Evolutionary conservation across 345 rosid genomes (phyloP), one percentile per base, ranked within the genome.

Genomic region (Dovyalis caffra): DNA sequence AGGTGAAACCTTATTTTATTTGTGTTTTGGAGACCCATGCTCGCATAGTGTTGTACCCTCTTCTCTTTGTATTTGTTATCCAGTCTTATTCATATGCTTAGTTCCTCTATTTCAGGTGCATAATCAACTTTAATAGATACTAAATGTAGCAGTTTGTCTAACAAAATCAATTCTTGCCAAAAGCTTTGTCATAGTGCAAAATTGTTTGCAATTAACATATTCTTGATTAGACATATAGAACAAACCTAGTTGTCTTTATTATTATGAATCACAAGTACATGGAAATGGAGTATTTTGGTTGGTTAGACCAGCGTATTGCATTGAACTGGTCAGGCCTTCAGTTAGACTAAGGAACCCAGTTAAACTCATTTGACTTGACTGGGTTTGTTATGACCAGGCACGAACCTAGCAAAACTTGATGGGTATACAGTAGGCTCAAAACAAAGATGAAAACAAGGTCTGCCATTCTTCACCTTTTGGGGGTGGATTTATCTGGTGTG

Each of bases 1-100:
- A 89, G 95, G 99, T 89, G 74, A 64, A n/a, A 68, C 18, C 18
- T 58, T 47, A 15, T 32, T 56, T n/a, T 56, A 8, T 31, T 72
- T 6, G 34, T 58, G 20, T 16, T 62, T 29, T 21, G 28, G 15
- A 25, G 21, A 31, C 25, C 25, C 57, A 51, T 51, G 49, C 49
- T 12, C 49, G 14, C 14, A 2, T 43, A 40, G 14, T 40, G 47
- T 40, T 40, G 18, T 40, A 16, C 0, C 47, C 47, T 40, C 20
- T 49, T 49, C n/a, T 49, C 57, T 49, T 6, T 49, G 10, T 49
- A 20, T 21, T 1, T 2, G 6, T 49, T 49, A 6, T 20, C 57
- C 8, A 6, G 8, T 49, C 57, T 49, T 6, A 20, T 49, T 20
- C 20, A 21, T 8, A 7, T 49, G 23, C 57, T 6, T 49, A 49